Conservation (phyloP, 305 asterid species). For the Striga hermonthica region DNA sequence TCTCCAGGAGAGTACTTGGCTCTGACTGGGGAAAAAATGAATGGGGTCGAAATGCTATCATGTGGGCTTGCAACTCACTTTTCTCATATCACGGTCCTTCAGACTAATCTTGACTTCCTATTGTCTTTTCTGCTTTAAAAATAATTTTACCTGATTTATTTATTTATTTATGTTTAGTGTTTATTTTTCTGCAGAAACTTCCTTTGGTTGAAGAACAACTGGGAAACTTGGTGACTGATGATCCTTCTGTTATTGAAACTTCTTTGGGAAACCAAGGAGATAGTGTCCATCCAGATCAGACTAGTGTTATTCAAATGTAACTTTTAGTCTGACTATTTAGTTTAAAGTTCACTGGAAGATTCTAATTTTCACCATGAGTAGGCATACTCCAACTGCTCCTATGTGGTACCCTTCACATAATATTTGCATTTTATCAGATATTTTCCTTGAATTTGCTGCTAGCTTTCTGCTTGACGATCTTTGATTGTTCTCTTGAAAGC, state of each 20-base stretch:
- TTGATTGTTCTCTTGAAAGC: constrained; percentile 1
- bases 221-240: constrained; percentile 69
- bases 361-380: constrained; percentile 15
- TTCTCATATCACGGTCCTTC: constrained; percentile 46
- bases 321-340: neutral
- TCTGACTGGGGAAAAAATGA: constrained; percentile 83
- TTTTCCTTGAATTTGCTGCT: constrained; percentile 3
- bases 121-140: neutral
- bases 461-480: constrained; percentile 22
- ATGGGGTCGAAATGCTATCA: constrained; percentile 82
- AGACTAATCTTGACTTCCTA: constrained; percentile 12
- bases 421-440: constrained; percentile 4
- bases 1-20: constrained; percentile 89
- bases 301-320: constrained; percentile 73
- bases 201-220: constrained; percentile 79
- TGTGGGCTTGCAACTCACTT: constrained; percentile 98
- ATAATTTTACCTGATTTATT: neutral
- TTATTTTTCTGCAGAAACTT: constrained; percentile 54
- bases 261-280: constrained; percentile 64
- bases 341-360: constrained; percentile 15
- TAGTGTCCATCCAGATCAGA: constrained; percentile 52
- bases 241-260: constrained; percentile 79
- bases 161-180: constrained; percentile 13
- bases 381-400: constrained; percentile 16
- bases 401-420: neutral